Evolutionary conservation across 129 eudicot species (phyloP).

Genomic region (Centaurea solstitialis): DNA sequence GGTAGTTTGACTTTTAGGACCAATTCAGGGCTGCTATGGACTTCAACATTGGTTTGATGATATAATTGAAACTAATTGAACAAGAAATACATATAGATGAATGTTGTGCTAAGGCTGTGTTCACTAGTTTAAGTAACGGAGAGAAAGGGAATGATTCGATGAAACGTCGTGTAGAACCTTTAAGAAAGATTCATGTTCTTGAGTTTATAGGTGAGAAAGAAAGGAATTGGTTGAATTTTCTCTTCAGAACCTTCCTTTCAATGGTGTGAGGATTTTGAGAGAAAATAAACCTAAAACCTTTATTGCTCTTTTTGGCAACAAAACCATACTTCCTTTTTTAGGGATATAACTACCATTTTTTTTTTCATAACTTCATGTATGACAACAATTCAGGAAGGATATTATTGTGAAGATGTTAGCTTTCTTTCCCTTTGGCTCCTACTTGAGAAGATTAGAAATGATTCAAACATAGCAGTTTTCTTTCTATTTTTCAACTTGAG

Average conservation of each 20-base stretch:
- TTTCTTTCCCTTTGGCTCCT: neutral
- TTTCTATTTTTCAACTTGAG: neutral
- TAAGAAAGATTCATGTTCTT: neutral
- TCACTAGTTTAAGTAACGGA: neutral
- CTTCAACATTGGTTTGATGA: conserved; percentile 1
- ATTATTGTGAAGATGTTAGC: neutral
- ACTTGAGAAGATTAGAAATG: neutral
- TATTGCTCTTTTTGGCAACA: neutral
- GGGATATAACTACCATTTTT: neutral
- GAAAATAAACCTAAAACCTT: neutral
- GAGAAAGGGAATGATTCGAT: neutral
- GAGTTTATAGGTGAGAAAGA: neutral
- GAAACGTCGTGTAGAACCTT: neutral
- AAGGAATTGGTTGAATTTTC: neutral
- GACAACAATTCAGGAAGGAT: neutral
- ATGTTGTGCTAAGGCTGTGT: neutral
- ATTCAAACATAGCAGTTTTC: neutral
- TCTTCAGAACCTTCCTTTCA: neutral
- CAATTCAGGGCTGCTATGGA: neutral
- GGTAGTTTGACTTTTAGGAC: conserved; percentile 2
- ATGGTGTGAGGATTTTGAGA: neutral
- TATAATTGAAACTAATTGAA: neutral
- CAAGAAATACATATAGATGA: neutral
- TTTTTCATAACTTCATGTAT: neutral
- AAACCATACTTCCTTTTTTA: neutral